phyloP scores from a whole-genome alignment of 495 filamentous ascomycete species.

The Aspergillus hancockii region DNA sequence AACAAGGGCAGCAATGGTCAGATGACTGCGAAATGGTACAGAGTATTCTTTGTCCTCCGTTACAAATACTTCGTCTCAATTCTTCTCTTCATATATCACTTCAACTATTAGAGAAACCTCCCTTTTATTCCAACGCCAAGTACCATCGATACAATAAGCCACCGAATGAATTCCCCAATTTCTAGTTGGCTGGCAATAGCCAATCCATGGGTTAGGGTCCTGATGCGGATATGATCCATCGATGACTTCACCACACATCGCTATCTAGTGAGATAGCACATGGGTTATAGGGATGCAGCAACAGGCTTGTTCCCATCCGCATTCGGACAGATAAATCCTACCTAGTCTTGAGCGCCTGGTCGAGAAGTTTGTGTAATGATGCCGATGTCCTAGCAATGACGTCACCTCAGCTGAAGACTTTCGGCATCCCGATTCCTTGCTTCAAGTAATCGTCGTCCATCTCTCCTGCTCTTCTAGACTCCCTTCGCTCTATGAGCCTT shows the following conservation, averaged over 20 bases:
- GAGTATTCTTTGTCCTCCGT: too few species aligned
- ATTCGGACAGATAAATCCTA: neutral
- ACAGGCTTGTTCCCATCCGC: too few species aligned
- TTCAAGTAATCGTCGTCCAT: neutral
- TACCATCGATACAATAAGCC: too few species aligned
- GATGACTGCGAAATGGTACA: too few species aligned
- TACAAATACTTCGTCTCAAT: too few species aligned
- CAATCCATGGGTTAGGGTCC: neutral
- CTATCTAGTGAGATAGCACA: too few species aligned
- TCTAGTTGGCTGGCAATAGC: too few species aligned
- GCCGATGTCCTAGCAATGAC: slow-evolving; percentile 4
- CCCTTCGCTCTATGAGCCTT: neutral
- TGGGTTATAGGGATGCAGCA: too few species aligned
- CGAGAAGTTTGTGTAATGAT: too few species aligned
- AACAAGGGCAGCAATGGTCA: too few species aligned
- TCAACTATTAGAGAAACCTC: neutral
- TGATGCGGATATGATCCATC: slow-evolving; percentile 1
- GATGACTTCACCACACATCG: slow-evolving; percentile 7
- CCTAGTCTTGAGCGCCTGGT: neutral
- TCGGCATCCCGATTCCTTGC: neutral
- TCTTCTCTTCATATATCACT: too few species aligned
- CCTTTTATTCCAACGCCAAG: neutral
- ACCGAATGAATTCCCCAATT: neutral
- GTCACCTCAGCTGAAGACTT: neutral
- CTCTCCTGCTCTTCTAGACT: neutral